Percentiles rank a stretch among this genome's conserved stretches.
Evolutionary conservation across 768 basidiomycete species (phyloP).

Genomic region (Phylloporus arenicola): DNA sequence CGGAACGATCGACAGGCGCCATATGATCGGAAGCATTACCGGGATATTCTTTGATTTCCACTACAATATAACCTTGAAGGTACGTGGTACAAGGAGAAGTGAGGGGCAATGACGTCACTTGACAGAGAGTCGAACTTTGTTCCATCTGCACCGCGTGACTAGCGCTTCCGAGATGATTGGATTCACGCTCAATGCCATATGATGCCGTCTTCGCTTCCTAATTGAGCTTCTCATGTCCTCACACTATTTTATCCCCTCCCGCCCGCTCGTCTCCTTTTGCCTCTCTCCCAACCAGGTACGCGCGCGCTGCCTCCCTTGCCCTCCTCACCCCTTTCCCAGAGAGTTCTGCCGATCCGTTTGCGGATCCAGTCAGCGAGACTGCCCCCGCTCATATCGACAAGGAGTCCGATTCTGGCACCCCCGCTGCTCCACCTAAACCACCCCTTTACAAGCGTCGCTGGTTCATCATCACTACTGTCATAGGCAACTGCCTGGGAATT

Average conservation of each 20-base stretch:
- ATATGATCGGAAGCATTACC: neutral
- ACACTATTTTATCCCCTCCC: neutral
- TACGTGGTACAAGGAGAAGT: neutral
- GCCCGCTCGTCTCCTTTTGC: neutral
- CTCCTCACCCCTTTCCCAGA: neutral
- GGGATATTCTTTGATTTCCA: neutral
- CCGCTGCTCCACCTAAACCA: constrained; percentile 11
- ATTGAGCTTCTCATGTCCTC: neutral
- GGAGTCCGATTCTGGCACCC: neutral
- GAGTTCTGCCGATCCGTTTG: neutral
- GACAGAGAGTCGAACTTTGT: neutral
- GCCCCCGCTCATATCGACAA: neutral
- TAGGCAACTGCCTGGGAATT: constrained; percentile 49
- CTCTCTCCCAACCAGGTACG: neutral
- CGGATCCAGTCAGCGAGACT: neutral
- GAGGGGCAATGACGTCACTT: neutral
- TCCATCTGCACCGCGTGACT: neutral
- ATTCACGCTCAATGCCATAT: neutral
- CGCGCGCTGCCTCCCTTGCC: neutral
- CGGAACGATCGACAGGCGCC: neutral
- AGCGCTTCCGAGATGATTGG: neutral
- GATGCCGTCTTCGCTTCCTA: neutral
- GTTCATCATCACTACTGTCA: constrained; percentile 56
- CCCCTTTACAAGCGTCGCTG: constrained; percentile 59
- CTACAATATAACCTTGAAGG: neutral